Conservation (phyloP, 371 early-diverging fungal species). For the Phascolomyces articulosus region DNA sequence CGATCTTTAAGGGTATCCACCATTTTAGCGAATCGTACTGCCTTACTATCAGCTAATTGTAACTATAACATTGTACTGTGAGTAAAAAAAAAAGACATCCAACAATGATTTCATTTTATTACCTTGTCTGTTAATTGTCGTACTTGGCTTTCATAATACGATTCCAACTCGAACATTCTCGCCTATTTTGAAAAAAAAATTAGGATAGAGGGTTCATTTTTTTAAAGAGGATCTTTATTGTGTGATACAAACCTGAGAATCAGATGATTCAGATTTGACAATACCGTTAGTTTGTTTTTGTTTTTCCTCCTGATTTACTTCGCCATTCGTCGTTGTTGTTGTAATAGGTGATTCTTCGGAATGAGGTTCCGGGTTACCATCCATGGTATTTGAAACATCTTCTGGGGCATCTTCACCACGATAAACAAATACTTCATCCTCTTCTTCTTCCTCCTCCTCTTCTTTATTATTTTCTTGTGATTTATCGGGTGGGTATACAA, state of each 20-base stretch:
- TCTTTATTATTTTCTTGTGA: conserved; percentile 3
- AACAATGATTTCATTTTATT: background rate
- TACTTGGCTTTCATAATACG: conserved; percentile 35
- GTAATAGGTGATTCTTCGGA: background rate
- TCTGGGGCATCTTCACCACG: conserved; percentile 38
- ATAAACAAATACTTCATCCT: conserved; percentile 46
- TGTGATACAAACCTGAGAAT: background rate
- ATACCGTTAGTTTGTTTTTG: conserved; percentile 1
- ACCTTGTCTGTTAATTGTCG: conserved; percentile 37
- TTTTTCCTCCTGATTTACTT: background rate
- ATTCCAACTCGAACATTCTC: conserved; percentile 27
- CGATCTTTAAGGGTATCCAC: conserved; percentile 34
- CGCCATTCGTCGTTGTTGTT: conserved; percentile 7
- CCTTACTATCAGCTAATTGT: conserved; percentile 46
- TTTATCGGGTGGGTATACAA: conserved; percentile 31
- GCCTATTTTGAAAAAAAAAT: too few relatives aligned
- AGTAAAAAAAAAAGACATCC: too few relatives aligned
- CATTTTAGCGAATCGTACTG: conserved; percentile 32
- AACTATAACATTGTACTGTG: too few relatives aligned
- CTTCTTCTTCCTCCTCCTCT: conserved; percentile 34
- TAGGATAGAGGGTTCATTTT: too few relatives aligned
- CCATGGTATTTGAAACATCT: background rate
- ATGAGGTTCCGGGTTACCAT: background rate
- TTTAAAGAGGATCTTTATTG: too few relatives aligned
- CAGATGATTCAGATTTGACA: background rate